These are phyloP conservation scores for Cenchrus fungigraminus DNA, from an alignment of 176 grass and related monocot genomes.

Conservation along the genomic window DNA sequence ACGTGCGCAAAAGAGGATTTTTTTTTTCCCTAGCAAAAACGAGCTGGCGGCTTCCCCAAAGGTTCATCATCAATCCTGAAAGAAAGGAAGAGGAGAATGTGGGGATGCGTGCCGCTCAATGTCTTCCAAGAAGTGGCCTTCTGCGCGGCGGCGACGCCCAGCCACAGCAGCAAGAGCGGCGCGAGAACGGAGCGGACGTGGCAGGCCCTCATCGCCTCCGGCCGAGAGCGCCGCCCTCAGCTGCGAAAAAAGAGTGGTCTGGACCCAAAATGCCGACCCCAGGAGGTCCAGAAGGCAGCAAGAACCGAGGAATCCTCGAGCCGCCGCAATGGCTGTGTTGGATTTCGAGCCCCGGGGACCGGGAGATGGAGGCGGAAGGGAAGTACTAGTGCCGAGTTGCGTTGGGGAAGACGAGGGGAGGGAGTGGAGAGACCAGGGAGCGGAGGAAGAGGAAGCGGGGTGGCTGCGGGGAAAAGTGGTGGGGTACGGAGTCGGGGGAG, in stretches of 20 bases:
- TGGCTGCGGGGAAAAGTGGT: background rate
- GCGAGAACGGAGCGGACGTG: slow-evolving; percentile 40
- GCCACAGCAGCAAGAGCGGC: slow-evolving; percentile 35
- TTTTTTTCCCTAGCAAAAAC: background rate
- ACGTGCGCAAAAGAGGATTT: background rate
- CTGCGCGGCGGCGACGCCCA: slow-evolving; percentile 47
- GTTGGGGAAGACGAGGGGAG: background rate
- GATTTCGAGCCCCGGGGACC: slow-evolving; percentile 20
- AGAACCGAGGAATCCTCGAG: background rate
- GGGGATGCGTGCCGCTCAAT: slow-evolving; percentile 41
- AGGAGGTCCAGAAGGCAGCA: background rate
- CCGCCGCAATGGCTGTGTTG: background rate
- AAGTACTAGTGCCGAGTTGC: slow-evolving; percentile 25
- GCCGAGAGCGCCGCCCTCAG: slow-evolving; percentile 12
- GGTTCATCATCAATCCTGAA: background rate
- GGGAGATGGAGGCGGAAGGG: background rate
- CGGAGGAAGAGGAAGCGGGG: background rate
- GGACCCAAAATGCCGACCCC: background rate
- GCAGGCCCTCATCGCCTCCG: slow-evolving; percentile 47
- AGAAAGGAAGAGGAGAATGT: background rate
- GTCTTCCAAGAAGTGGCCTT: slow-evolving; percentile 57
- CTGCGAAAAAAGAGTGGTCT: background rate
- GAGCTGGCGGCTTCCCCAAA: background rate
- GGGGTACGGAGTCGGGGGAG: background rate
- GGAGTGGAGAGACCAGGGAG: too few relatives aligned